Evolutionary conservation across 495 filamentous ascomycete species (phyloP).

Genomic region (Beverwykella pulmonaria): DNA sequence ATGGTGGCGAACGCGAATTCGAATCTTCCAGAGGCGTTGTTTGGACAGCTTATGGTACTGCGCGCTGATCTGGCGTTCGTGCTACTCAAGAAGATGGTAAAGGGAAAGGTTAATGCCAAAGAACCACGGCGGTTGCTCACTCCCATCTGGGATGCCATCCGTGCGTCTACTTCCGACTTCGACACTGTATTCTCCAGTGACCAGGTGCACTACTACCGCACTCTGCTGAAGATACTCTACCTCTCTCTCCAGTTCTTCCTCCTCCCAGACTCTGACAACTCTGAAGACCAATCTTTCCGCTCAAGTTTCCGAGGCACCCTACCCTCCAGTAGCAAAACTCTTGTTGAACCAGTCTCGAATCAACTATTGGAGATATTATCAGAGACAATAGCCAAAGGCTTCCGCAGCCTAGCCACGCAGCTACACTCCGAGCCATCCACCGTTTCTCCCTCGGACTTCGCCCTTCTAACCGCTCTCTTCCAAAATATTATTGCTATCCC

Average conservation of each 20-base stretch:
- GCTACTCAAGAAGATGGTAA: slow-evolving; percentile 73
- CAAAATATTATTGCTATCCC: slow-evolving; percentile 78
- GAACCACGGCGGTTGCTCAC: slow-evolving; percentile 66
- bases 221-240: slow-evolving; percentile 81
- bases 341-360: slow-evolving; percentile 49
- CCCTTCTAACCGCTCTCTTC: slow-evolving; percentile 84
- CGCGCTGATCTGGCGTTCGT: slow-evolving; percentile 75
- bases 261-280: neutral
- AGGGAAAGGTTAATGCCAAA: slow-evolving; percentile 59
- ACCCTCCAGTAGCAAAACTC: neutral
- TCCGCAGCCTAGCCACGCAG: slow-evolving; percentile 72
- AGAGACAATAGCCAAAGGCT: slow-evolving; percentile 75
- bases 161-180: slow-evolving; percentile 64
- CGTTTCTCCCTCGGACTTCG: slow-evolving; percentile 69
- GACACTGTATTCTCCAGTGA: slow-evolving; percentile 60
- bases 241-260: slow-evolving; percentile 71
- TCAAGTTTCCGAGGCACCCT: slow-evolving; percentile 24
- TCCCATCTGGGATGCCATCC: slow-evolving; percentile 68
- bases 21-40: slow-evolving; percentile 70
- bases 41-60: slow-evolving; percentile 68
- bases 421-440: slow-evolving; percentile 62
- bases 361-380: slow-evolving; percentile 72
- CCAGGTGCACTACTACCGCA: slow-evolving; percentile 75
- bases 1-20: slow-evolving; percentile 68
- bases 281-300: slow-evolving; percentile 17